Percentiles rank a stretch among this genome's conserved stretches.
Evolutionary conservation across 176 grass and related monocot genomes (phyloP).

Genomic region (Zizania latifolia): DNA sequence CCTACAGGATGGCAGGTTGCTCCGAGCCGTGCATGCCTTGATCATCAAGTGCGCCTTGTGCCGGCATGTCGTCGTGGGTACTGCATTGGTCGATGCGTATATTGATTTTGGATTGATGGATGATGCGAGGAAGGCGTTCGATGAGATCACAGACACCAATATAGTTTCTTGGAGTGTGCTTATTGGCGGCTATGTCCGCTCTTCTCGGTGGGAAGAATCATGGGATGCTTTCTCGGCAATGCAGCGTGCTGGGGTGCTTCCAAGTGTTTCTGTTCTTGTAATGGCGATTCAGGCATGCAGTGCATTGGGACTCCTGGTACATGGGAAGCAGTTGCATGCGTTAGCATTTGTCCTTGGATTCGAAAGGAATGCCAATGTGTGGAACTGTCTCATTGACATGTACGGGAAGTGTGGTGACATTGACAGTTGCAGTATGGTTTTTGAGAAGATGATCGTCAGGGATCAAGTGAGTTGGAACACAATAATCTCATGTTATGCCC

Average conservation of each 20-base stretch:
- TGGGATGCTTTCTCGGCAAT: conserved; percentile 37
- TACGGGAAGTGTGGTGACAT: conserved; percentile 44
- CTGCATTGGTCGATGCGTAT: conserved; percentile 33
- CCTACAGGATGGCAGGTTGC: conserved; percentile 17
- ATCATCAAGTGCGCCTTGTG: conserved; percentile 31
- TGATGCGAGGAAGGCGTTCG: conserved; percentile 27
- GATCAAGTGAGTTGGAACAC: conserved; percentile 59
- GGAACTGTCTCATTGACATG: conserved; percentile 55
- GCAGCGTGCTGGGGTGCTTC: conserved; percentile 18
- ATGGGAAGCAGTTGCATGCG: conserved; percentile 44
- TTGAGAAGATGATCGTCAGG: conserved; percentile 19
- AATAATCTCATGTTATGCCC: conserved; percentile 48
- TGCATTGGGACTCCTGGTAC: conserved; percentile 21
- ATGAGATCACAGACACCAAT: conserved; percentile 31
- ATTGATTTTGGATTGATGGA: conserved; percentile 20
- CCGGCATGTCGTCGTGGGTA: conserved; percentile 38
- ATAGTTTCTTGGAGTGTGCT: conserved; percentile 48
- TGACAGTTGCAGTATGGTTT: conserved; percentile 27
- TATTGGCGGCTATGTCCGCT: conserved; percentile 33
- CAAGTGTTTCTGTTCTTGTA: conserved; percentile 40
- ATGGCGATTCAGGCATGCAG: conserved; percentile 41
- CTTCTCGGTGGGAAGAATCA: conserved; percentile 32
- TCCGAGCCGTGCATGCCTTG: conserved; percentile 35
- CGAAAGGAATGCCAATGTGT: conserved; percentile 30
- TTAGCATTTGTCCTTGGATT: conserved; percentile 32